Evolutionary conservation across 2,329 filamentous ascomycete species (phyloP).

Genomic region (Pestalotiopsis sp.): DNA sequence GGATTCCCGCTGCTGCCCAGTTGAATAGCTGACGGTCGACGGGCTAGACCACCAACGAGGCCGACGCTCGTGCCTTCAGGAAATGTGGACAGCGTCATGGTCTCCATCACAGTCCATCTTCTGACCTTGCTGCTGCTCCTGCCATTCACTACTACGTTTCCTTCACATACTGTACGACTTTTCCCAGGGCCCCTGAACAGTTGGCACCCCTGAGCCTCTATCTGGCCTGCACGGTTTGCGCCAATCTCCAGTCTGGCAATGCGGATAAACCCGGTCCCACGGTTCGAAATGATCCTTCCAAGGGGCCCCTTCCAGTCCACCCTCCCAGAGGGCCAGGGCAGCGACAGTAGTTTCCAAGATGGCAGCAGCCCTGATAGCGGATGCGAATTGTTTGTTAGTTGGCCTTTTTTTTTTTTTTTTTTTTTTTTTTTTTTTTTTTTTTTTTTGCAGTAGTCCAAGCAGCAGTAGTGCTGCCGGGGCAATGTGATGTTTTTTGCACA

Average conservation of each 20-base stretch:
- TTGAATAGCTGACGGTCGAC: neutral
- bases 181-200: neutral
- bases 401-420: no score
- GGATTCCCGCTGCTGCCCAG: neutral
- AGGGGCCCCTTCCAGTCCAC: neutral
- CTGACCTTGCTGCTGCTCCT: no score
- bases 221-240: neutral
- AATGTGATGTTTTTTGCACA: neutral
- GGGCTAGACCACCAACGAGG: neutral
- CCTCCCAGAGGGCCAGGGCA: neutral
- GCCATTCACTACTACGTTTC: neutral
- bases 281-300: conserved; percentile 3
- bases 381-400: neutral
- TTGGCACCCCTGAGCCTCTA: neutral
- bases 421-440: no score
- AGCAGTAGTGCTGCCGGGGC: neutral
- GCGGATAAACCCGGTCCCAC: neutral
- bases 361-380: neutral
- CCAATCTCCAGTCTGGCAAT: neutral
- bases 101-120: no score
- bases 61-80: neutral
- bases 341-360: neutral
- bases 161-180: neutral
- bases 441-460: neutral
- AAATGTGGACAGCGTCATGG: conserved; percentile 1